phyloP scores from a whole-genome alignment of 2,329 filamentous ascomycete genomes.

The Alternaria tenuissima region DNA sequence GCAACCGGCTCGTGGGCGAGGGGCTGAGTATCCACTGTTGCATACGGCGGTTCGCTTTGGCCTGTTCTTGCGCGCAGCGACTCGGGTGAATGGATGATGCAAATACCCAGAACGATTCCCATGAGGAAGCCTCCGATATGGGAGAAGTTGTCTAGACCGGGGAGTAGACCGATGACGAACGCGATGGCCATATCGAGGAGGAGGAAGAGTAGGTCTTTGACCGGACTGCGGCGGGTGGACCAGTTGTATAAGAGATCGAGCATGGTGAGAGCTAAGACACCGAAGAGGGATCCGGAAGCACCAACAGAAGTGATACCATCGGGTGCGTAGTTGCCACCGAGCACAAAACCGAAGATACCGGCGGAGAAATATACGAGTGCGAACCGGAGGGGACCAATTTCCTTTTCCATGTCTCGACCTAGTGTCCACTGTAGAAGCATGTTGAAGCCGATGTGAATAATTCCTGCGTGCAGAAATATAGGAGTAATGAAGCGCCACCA shows the following conservation, averaged over 20 bases:
- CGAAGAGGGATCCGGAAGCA: slow-evolving; percentile 89
- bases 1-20: slow-evolving; percentile 20
- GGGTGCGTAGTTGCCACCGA: slow-evolving; percentile 92
- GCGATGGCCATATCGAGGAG: slow-evolving; percentile 85
- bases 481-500: slow-evolving; percentile 97
- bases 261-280: slow-evolving; percentile 85
- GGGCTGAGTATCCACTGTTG: slow-evolving; percentile 62
- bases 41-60: slow-evolving; percentile 72
- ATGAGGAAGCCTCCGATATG: slow-evolving; percentile 97
- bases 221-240: slow-evolving; percentile 77
- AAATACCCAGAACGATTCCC: slow-evolving; percentile 86
- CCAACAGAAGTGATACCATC: slow-evolving; percentile 81
- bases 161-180: slow-evolving; percentile 89
- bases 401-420: slow-evolving; percentile 88
- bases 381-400: slow-evolving; percentile 88
- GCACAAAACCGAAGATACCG: slow-evolving; percentile 94
- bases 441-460: slow-evolving; percentile 97
- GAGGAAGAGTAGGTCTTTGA: slow-evolving; percentile 88
- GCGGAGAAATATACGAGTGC: slow-evolving; percentile 87
- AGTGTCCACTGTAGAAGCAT: slow-evolving; percentile 89
- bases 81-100: slow-evolving; percentile 87
- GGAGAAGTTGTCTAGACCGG: slow-evolving; percentile 94
- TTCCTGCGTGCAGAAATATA: slow-evolving; percentile 92
- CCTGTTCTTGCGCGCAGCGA: slow-evolving; percentile 78
- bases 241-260: slow-evolving; percentile 94